Evolutionary conservation across 441 rosid genomes (phyloP).

Genomic region (Lepidium campestre): DNA sequence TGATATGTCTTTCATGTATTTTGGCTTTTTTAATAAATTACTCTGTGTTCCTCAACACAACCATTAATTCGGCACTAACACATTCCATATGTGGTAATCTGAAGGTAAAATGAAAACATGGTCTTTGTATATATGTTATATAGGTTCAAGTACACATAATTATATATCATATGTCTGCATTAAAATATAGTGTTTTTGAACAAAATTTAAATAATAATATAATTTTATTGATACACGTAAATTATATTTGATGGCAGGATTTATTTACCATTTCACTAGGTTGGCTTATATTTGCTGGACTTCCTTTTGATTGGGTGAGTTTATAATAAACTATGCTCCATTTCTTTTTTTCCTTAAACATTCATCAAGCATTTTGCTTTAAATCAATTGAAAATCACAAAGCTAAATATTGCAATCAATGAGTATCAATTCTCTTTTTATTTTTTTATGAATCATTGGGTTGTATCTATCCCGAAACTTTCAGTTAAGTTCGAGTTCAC

Average conservation of each 20-base stretch:
- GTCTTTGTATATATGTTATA: neutral
- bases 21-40: constrained; percentile 60
- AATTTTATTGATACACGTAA: neutral
- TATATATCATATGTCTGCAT: neutral
- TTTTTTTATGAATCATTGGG: no score
- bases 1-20: constrained; percentile 52
- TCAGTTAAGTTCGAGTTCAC: no score
- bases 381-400: no score
- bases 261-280: constrained; percentile 56
- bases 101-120: constrained; percentile 35
- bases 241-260: constrained; percentile 29
- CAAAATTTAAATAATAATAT: neutral
- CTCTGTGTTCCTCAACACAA: constrained; percentile 53
- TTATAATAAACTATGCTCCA: neutral
- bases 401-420: no score
- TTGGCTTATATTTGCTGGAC: constrained; percentile 59
- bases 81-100: constrained; percentile 64
- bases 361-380: no score
- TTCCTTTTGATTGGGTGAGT: constrained; percentile 59
- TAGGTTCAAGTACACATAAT: neutral
- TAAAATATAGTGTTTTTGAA: neutral
- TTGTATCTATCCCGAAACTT: no score
- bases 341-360: no score
- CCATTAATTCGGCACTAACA: constrained; percentile 58
- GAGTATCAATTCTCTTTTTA: no score